A percentile compares a stretch with the other conserved stretches of the same genome.
Conservation (phyloP, 1,139 yeast genomes). For the Pneumocystis oryctolagi region DNA sequence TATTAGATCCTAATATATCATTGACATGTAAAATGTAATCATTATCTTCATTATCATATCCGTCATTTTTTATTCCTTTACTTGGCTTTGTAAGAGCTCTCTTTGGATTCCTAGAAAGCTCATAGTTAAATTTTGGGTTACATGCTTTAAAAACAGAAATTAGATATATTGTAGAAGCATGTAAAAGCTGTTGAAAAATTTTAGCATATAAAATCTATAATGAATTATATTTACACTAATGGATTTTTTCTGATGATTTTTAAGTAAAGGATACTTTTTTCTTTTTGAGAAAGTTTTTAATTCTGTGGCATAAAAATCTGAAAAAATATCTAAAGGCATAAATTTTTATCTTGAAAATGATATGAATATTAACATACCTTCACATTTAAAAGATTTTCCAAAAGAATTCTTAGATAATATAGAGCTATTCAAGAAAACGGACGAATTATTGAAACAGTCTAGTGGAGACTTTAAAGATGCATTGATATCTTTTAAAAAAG, state of each 20-base stretch:
- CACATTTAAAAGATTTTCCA: neutral
- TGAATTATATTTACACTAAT: neutral
- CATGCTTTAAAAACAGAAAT: constrained; percentile 75
- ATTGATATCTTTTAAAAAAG: neutral
- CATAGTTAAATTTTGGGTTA: constrained; percentile 74
- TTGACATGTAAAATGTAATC: constrained; percentile 89
- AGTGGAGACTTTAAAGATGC: neutral
- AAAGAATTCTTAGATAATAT: neutral
- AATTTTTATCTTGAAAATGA: neutral
- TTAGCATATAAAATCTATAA: neutral
- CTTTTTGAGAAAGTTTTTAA: neutral
- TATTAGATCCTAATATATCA: constrained; percentile 80
- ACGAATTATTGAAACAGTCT: neutral
- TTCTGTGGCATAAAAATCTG: neutral
- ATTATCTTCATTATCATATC: constrained; percentile 74
- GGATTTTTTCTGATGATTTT: neutral
- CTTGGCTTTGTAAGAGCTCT: constrained; percentile 85
- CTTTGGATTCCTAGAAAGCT: constrained; percentile 73
- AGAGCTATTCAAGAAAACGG: neutral
- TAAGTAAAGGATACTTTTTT: neutral
- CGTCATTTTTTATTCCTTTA: constrained; percentile 69
- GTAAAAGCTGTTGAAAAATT: constrained; percentile 35
- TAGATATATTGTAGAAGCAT: constrained; percentile 64
- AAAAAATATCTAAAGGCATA: neutral
- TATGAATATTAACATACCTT: neutral